Conservation (phyloP, 306 rosid species). For the Aeschynomene evenia region DNA sequence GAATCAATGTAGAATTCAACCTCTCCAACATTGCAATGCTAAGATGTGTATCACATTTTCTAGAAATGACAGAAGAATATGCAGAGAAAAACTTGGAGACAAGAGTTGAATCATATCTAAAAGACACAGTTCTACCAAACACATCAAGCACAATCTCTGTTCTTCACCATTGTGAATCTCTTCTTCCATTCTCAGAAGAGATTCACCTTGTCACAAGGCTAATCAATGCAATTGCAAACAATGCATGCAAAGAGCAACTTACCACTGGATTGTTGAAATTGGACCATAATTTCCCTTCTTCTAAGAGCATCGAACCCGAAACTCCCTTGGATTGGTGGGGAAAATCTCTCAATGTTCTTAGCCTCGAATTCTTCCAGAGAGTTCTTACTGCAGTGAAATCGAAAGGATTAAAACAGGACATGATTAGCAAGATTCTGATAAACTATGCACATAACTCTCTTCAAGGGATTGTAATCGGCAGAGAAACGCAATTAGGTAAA, state of each 20-base stretch:
- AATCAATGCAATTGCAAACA: constrained; percentile 77
- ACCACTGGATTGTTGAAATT: constrained; percentile 79
- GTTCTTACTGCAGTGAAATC: constrained; percentile 77
- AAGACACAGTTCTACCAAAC: constrained; percentile 64
- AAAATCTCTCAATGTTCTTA: constrained; percentile 61
- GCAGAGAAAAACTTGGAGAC: constrained; percentile 73
- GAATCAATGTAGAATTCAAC: constrained; percentile 68
- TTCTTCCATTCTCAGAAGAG: constrained; percentile 79
- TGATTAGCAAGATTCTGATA: constrained; percentile 85
- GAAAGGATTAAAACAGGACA: constrained; percentile 90
- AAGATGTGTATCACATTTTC: constrained; percentile 66
- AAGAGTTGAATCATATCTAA: constrained; percentile 64
- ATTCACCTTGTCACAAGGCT: constrained; percentile 69
- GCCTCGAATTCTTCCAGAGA: constrained; percentile 78
- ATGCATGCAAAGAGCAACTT: constrained; percentile 94
- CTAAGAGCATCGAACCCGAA: constrained; percentile 69
- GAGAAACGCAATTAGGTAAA: constrained; percentile 59
- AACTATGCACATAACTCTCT: constrained; percentile 83
- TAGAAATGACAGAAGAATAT: constrained; percentile 90
- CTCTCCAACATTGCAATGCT: constrained; percentile 77
- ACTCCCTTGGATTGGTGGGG: constrained; percentile 99
- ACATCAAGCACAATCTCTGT: constrained; percentile 74
- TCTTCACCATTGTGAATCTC: constrained; percentile 82
- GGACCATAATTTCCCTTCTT: constrained; percentile 68
- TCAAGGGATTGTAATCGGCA: constrained; percentile 63